Conservation (phyloP, 2,329 filamentous ascomycete genomes). For the Diaporthe citri region DNA sequence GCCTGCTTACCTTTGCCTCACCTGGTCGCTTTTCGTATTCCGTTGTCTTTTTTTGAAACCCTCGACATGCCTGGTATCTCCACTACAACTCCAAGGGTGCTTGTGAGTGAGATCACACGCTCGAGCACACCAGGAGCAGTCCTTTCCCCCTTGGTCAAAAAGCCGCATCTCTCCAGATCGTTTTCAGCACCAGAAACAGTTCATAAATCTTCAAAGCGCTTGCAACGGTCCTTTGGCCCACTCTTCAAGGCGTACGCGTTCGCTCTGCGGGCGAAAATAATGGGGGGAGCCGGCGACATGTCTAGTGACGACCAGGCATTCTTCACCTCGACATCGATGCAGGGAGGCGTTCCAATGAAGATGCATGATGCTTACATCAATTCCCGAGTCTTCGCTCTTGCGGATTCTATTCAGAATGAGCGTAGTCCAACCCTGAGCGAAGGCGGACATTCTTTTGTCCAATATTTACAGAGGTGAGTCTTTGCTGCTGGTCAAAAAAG, state of each 20-base stretch:
- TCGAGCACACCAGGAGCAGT: background rate
- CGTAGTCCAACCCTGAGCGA: background rate
- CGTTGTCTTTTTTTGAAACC: background rate
- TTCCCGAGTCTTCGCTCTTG: background rate
- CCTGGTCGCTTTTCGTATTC: background rate
- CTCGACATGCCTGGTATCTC: background rate
- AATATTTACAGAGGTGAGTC: background rate
- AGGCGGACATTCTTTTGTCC: background rate
- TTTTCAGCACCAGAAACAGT: background rate
- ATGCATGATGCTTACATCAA: background rate
- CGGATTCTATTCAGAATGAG: background rate
- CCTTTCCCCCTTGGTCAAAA: background rate
- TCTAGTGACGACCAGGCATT: background rate
- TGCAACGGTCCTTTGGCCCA: background rate
- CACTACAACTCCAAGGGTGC: background rate
- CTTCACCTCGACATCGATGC: background rate
- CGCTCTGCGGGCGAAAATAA: background rate
- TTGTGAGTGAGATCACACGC: background rate
- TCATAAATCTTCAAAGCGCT: background rate
- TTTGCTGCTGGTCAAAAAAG: background rate
- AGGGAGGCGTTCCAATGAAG: background rate
- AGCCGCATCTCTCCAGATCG: background rate
- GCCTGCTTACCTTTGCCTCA: background rate
- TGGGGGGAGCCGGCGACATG: background rate
- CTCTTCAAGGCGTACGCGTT: background rate